These are phyloP conservation scores for Podospora sp. DNA, from an alignment of 495 filamentous ascomycete species.

Conservation along the genomic window DNA sequence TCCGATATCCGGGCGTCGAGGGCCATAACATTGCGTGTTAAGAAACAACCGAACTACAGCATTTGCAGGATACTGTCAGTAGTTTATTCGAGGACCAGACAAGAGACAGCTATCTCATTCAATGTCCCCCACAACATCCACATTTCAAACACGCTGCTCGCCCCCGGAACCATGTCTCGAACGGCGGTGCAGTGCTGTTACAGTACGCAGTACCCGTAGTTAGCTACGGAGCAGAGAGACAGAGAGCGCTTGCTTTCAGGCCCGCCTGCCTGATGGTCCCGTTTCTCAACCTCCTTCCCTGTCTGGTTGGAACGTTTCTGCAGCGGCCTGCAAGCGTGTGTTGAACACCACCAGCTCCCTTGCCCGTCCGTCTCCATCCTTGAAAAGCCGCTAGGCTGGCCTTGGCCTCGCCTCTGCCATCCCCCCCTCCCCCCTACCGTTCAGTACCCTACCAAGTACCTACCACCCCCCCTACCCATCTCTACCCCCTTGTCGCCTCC, in stretches of 20 bases:
- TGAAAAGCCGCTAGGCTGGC: constrained; percentile 46
- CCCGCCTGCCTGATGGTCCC: constrained; percentile 48
- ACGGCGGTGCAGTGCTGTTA: background rate
- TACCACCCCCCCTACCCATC: constrained; percentile 26
- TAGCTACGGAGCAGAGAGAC: constrained; percentile 14
- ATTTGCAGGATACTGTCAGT: background rate
- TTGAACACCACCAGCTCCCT: constrained; percentile 36
- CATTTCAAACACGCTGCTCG: background rate
- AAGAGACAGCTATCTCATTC: too few relatives aligned
- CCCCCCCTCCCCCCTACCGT: constrained; percentile 33
- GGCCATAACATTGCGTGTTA: constrained; percentile 30
- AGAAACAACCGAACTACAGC: constrained; percentile 19
- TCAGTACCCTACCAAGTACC: background rate
- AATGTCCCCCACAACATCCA: background rate
- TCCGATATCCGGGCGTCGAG: constrained; percentile 17
- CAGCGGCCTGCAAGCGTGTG: constrained; percentile 47
- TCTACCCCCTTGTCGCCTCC: constrained; percentile 41
- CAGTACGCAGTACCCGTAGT: background rate
- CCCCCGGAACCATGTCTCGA: background rate
- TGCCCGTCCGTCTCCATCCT: constrained; percentile 40
- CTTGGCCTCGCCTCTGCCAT: constrained; percentile 39
- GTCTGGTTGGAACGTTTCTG: constrained; percentile 54
- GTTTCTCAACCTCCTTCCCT: constrained; percentile 57
- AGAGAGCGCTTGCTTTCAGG: constrained; percentile 29
- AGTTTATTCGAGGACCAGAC: too few relatives aligned